Conservation (phyloP, 768 basidiomycete genomes). For the Mycena polygramma region DNA sequence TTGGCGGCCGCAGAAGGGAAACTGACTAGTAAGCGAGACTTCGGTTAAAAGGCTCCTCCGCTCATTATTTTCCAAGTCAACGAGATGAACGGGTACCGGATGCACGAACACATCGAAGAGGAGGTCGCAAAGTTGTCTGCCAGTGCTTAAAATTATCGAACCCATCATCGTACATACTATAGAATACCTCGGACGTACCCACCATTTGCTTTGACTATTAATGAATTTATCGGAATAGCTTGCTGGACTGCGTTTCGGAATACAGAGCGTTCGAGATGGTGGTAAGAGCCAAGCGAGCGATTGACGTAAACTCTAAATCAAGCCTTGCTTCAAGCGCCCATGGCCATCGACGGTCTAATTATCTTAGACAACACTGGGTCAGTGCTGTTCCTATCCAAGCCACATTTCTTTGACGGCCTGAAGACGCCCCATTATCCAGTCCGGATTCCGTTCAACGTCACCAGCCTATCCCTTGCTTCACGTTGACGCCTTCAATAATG, state of each 20-base stretch:
- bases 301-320: too few relatives aligned
- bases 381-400: constrained; percentile 45
- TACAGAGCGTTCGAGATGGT: too few relatives aligned
- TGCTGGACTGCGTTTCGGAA: too few relatives aligned
- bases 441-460: constrained; percentile 85
- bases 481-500: constrained; percentile 86
- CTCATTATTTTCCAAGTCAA: constrained; percentile 39
- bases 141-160: too few relatives aligned
- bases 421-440: constrained; percentile 88
- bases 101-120: constrained; percentile 43
- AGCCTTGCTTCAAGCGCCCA: constrained; percentile 40
- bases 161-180: too few relatives aligned
- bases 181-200: too few relatives aligned
- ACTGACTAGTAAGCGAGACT: constrained; percentile 42
- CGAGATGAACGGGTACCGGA: constrained; percentile 50
- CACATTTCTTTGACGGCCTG: constrained; percentile 35
- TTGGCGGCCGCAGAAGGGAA: constrained; percentile 45
- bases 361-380: constrained; percentile 83
- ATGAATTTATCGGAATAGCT: too few relatives aligned
- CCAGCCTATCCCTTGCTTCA: constrained; percentile 87
- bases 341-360: constrained; percentile 88
- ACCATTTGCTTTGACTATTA: too few relatives aligned
- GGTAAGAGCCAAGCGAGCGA: too few relatives aligned
- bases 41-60: neutral
- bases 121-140: constrained; percentile 16